These are phyloP conservation scores for Periconia digitata DNA, from an alignment of 2,329 filamentous ascomycete genomes.

Conservation along the genomic window DNA sequence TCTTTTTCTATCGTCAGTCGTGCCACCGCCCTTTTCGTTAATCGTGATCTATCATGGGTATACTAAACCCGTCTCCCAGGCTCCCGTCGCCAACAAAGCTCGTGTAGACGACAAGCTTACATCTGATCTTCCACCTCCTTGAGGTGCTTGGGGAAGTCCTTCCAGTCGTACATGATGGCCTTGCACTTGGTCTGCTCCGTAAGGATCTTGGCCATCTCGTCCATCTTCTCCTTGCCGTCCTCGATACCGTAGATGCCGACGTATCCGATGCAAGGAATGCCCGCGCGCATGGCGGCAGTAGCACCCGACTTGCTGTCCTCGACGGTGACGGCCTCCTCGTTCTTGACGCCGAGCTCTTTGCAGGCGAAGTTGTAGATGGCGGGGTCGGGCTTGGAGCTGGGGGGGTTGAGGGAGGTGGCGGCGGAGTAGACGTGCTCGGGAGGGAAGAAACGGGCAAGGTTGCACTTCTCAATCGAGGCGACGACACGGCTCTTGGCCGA, in stretches of 20 bases:
- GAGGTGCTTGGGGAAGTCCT: conserved; percentile 52
- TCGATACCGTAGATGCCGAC: conserved; percentile 64
- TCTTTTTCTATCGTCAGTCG: background rate
- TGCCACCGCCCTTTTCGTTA: background rate
- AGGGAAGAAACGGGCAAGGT: conserved; percentile 79
- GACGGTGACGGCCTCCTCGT: conserved; percentile 74
- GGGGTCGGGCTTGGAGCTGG: conserved; percentile 90
- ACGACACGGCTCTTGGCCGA: conserved; percentile 76
- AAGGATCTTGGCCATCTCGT: conserved; percentile 54
- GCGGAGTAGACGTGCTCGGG: conserved; percentile 77
- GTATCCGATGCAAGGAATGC: conserved; percentile 81
- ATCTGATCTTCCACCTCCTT: conserved; percentile 50
- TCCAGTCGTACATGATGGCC: conserved; percentile 56
- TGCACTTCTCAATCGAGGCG: conserved; percentile 77
- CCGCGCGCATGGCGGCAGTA: conserved; percentile 72
- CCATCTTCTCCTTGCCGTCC: conserved; percentile 46
- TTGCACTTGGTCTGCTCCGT: conserved; percentile 51
- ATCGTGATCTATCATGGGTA: too few relatives aligned
- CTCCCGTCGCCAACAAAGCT: background rate
- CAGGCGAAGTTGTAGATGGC: conserved; percentile 83
- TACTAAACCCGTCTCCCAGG: background rate
- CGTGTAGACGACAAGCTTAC: conserved; percentile 14
- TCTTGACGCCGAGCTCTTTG: conserved; percentile 69
- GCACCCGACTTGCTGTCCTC: conserved; percentile 90
- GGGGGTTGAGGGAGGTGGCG: conserved; percentile 72